Percentiles rank a stretch among this genome's conserved stretches.
Conservation (phyloP, 1,139 yeast species). For the Lizanozyma gosingica region DNA sequence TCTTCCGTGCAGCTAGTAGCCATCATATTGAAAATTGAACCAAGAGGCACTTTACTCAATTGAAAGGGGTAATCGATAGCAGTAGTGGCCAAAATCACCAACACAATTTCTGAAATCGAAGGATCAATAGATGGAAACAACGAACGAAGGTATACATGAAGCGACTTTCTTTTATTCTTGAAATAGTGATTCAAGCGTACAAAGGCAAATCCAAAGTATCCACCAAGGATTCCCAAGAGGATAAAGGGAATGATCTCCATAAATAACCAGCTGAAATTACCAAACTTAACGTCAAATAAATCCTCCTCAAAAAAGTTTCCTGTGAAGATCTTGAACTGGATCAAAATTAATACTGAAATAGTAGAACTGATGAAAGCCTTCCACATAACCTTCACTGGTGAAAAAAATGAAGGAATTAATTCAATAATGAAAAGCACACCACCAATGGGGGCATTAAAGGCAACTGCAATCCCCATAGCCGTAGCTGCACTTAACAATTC, state of each 20-base stretch:
- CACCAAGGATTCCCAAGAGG: slow-evolving; percentile 60
- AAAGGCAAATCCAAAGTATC: slow-evolving; percentile 51
- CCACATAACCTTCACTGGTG: slow-evolving; percentile 67
- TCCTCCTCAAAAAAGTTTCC: slow-evolving; percentile 47
- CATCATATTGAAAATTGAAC: background rate
- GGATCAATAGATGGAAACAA: background rate
- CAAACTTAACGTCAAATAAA: slow-evolving; percentile 53
- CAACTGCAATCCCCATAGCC: slow-evolving; percentile 90
- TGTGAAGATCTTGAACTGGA: slow-evolving; percentile 52
- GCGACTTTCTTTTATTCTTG: slow-evolving; percentile 4
- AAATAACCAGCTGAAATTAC: slow-evolving; percentile 66
- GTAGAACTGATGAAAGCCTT: slow-evolving; percentile 73
- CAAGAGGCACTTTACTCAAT: slow-evolving; percentile 46
- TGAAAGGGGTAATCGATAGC: slow-evolving; percentile 46
- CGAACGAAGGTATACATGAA: background rate
- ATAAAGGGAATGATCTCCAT: slow-evolving; percentile 65
- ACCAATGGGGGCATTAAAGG: slow-evolving; percentile 92
- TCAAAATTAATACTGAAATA: slow-evolving; percentile 55
- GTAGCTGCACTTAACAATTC: slow-evolving; percentile 76
- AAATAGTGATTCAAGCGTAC: slow-evolving; percentile 39
- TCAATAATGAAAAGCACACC: slow-evolving; percentile 87
- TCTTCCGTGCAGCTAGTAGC: background rate
- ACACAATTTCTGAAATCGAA: slow-evolving; percentile 35
- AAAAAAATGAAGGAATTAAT: slow-evolving; percentile 54
- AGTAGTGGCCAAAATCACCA: slow-evolving; percentile 42